Evolutionary conservation across 805 yeast species (phyloP).

Genomic region (Lipomyces yamadae): DNA sequence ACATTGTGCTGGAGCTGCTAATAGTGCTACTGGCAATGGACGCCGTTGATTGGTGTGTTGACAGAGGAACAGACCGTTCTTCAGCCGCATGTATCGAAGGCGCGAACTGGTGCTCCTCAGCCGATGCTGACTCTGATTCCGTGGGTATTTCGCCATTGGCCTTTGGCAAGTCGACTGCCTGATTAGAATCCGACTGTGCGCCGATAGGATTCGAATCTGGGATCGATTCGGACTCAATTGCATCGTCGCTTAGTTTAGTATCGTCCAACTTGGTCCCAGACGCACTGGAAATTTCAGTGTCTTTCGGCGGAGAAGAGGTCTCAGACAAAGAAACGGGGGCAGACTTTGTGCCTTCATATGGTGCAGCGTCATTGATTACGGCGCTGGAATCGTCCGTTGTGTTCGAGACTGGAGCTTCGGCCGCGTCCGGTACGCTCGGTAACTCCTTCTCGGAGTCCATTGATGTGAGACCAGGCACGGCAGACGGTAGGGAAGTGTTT

Average conservation of each 20-base stretch:
- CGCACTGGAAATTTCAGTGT: background rate
- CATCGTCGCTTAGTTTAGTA: background rate
- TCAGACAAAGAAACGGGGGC: background rate
- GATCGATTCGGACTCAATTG: background rate
- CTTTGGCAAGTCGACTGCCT: background rate
- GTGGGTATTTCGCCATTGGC: background rate
- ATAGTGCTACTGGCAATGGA: slow-evolving; percentile 9
- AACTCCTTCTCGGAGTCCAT: background rate
- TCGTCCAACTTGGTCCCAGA: background rate
- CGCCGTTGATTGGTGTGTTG: slow-evolving; percentile 8
- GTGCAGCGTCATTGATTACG: background rate
- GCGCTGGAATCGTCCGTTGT: background rate
- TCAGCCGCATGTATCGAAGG: background rate
- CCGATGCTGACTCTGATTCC: background rate
- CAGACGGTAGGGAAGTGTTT: background rate
- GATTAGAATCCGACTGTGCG: background rate
- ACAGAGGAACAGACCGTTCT: background rate
- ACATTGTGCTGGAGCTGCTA: slow-evolving; percentile 24
- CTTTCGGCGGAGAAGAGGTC: background rate
- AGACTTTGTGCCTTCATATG: background rate
- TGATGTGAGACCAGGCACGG: background rate
- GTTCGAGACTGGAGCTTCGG: background rate
- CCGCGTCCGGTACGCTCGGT: slow-evolving; percentile 2
- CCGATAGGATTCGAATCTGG: background rate
- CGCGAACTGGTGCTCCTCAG: background rate